phyloP scores from a whole-genome alignment of 2,329 filamentous ascomycete genomes.

The Ceratocystis albifundus region DNA sequence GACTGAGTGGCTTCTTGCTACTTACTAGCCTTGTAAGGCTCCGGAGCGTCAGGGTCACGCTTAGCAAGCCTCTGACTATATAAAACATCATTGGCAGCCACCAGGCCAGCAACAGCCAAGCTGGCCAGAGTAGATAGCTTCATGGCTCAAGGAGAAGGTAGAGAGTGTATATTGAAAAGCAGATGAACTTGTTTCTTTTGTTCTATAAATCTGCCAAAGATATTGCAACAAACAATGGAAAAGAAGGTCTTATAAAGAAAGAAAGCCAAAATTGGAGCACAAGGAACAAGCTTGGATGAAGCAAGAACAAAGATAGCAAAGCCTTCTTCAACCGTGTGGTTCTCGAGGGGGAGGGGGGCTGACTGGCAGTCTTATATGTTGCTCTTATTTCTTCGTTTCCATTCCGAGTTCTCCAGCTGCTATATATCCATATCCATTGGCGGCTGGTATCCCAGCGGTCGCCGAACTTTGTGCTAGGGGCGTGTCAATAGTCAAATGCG shows the following conservation, averaged over 20 bases:
- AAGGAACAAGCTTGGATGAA: neutral
- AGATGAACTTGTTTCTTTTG: neutral
- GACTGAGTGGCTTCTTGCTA: neutral
- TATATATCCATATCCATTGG: neutral
- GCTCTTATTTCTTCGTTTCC: neutral
- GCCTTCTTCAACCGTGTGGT: neutral
- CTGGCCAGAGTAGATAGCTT: conserved; percentile 20
- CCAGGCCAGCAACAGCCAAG: conserved; percentile 27
- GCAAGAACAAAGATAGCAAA: neutral
- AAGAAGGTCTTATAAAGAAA: neutral
- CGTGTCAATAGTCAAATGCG: too few species aligned
- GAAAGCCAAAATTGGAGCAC: neutral
- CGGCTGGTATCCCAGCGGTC: neutral
- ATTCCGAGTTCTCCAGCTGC: neutral
- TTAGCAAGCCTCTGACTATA: conserved; percentile 40
- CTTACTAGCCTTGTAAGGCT: conserved; percentile 44
- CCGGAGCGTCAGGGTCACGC: conserved; percentile 38
- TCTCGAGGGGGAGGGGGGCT: neutral
- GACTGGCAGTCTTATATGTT: neutral
- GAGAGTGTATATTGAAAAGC: neutral
- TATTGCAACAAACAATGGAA: neutral
- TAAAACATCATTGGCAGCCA: conserved; percentile 37
- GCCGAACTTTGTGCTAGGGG: too few species aligned
- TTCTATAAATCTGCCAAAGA: neutral
- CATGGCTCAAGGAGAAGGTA: neutral